Percentiles rank a stretch among this genome's conserved stretches.
Evolutionary conservation across 345 rosid genomes (phyloP).

Genomic region (Linum lewisii): DNA sequence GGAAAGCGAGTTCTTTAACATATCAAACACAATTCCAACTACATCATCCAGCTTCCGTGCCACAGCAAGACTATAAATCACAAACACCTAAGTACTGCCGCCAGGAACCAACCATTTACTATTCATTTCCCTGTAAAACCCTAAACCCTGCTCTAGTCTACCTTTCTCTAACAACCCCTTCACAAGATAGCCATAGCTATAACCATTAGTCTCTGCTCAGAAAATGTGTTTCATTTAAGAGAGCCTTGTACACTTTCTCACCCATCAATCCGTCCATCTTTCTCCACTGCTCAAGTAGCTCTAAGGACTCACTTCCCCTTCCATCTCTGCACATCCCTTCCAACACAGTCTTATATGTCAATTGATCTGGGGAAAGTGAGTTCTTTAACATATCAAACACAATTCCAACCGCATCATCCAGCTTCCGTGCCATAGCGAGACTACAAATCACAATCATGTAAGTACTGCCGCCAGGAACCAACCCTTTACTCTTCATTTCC

Average conservation of each 20-base stretch:
- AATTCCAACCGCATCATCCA: slow-evolving; percentile 41
- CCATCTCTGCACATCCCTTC: slow-evolving; percentile 68
- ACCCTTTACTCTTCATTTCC: slow-evolving; percentile 58
- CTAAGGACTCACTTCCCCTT: slow-evolving; percentile 53
- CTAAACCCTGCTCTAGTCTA: slow-evolving; percentile 51
- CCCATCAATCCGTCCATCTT: slow-evolving; percentile 62
- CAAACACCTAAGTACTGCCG: slow-evolving; percentile 55
- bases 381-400: slow-evolving; percentile 60
- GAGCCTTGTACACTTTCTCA: slow-evolving; percentile 41
- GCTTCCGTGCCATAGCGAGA: slow-evolving; percentile 49
- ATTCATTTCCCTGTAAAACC: slow-evolving; percentile 71
- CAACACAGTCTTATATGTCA: slow-evolving; percentile 76
- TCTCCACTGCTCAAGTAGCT: slow-evolving; percentile 66
- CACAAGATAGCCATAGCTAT: slow-evolving; percentile 52
- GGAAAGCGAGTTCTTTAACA: slow-evolving; percentile 53
- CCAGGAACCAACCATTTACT: slow-evolving; percentile 44
- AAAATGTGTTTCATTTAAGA: slow-evolving; percentile 50
- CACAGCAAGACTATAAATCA: slow-evolving; percentile 76
- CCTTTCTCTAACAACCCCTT: slow-evolving; percentile 87
- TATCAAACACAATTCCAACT: slow-evolving; percentile 36
- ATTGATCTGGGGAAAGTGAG: slow-evolving; percentile 50
- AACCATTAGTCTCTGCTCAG: slow-evolving; percentile 31
- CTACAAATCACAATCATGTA: slow-evolving; percentile 72
- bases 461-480: slow-evolving; percentile 54
- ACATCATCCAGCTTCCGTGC: slow-evolving; percentile 47